Conservation (phyloP, 1,284 basidiomycete species). For the Chalciporus piperatoides region DNA sequence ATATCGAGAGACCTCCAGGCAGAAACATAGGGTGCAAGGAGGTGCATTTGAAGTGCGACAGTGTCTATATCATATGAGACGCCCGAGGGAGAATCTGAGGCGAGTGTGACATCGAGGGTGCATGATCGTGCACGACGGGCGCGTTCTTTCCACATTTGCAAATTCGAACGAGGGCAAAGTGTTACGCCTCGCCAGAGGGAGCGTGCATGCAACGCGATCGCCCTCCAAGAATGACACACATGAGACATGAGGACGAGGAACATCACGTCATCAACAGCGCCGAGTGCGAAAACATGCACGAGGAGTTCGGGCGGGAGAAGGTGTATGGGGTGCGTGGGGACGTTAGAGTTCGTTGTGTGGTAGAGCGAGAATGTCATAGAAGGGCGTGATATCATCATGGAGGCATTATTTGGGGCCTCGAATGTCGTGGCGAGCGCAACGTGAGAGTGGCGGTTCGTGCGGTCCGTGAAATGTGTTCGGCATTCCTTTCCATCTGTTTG, state of each 20-base stretch:
- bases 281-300: conserved; percentile 56
- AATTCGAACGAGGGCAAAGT: conserved; percentile 39
- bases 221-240: conserved; percentile 60
- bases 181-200: conserved; percentile 57
- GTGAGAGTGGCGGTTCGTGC: conserved; percentile 19
- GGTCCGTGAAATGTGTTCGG: conserved; percentile 23
- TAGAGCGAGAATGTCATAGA: conserved; percentile 31
- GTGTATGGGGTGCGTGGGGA: conserved; percentile 45
- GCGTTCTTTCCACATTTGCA: conserved; percentile 56
- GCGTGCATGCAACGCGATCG: conserved; percentile 53
- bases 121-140: conserved; percentile 55
- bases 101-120: conserved; percentile 54
- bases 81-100: conserved; percentile 27
- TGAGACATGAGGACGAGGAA: conserved; percentile 60
- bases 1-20: conserved; percentile 61
- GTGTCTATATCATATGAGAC: conserved; percentile 40
- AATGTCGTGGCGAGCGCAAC: conserved; percentile 8
- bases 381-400: conserved; percentile 21
- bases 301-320: conserved; percentile 59
- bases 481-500: conserved; percentile 20
- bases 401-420: conserved; percentile 5
- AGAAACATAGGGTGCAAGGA: conserved; percentile 46
- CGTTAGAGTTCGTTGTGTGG: conserved; percentile 12
- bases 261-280: conserved; percentile 50
- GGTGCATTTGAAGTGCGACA: conserved; percentile 58